Percentiles rank a stretch among this genome's conserved stretches.
These are phyloP conservation scores for Boletus sensibilis DNA, from an alignment of 768 basidiomycete genomes.

Conservation along the genomic window DNA sequence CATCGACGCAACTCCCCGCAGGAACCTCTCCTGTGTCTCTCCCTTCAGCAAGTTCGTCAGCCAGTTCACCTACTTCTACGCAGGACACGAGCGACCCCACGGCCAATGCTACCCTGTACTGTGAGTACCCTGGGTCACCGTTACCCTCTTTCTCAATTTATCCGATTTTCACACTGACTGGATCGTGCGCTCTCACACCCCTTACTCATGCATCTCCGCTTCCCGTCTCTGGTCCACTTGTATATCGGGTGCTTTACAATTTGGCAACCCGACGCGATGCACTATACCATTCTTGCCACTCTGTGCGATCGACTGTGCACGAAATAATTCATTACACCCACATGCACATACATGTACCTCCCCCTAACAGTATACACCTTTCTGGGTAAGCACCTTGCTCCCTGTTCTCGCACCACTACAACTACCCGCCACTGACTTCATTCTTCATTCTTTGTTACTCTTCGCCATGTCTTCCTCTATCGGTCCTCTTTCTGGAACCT, in stretches of 20 bases:
- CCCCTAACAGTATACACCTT: conserved; percentile 32
- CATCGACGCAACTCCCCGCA: background rate
- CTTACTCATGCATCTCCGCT: background rate
- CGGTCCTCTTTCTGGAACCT: conserved; percentile 1
- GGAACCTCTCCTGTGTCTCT: too few relatives aligned
- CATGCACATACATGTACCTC: conserved; percentile 1
- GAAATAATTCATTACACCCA: background rate
- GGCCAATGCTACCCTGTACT: conserved; percentile 27
- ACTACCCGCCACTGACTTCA: background rate
- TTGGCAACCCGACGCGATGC: background rate
- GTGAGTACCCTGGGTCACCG: conserved; percentile 20
- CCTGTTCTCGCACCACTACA: background rate
- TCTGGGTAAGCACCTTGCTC: conserved; percentile 24
- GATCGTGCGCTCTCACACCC: conserved; percentile 7
- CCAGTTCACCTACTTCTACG: background rate
- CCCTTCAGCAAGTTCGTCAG: background rate
- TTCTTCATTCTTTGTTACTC: background rate
- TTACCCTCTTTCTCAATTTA: background rate
- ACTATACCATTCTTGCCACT: background rate
- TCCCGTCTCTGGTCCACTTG: background rate
- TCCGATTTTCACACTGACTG: conserved; percentile 20
- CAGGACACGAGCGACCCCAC: background rate
- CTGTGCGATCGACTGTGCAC: conserved; percentile 5
- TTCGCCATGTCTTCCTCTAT: conserved; percentile 18
- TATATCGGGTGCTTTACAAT: background rate